Evolutionary conservation across 257 asterid species (phyloP).

Genomic region (Solanum pennellii): DNA sequence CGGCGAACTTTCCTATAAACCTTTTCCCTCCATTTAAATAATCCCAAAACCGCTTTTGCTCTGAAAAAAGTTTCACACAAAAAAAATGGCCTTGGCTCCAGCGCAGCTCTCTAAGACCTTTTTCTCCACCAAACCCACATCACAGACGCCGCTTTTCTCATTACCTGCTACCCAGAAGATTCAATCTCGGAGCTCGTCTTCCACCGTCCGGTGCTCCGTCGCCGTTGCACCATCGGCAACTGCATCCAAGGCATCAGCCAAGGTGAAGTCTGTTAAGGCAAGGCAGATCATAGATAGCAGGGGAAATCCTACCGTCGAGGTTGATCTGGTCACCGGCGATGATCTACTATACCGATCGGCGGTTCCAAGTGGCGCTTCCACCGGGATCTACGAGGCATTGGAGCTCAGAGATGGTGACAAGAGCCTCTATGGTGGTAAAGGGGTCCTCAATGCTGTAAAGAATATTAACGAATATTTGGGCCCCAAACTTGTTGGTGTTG

Average conservation of each 20-base stretch:
- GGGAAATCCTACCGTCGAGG: conserved; percentile 98
- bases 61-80: background rate
- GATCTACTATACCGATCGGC: conserved; percentile 75
- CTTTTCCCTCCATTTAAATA: background rate
- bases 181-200: conserved; percentile 23
- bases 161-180: conserved; percentile 20
- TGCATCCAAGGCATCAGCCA: conserved; percentile 17
- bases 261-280: conserved; percentile 64
- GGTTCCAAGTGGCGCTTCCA: conserved; percentile 98
- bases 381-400: conserved; percentile 95
- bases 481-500: conserved; percentile 80
- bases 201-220: conserved; percentile 47
- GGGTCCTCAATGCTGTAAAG: conserved; percentile 73
- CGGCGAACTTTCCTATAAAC: conserved; percentile 46
- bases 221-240: conserved; percentile 34
- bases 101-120: conserved; percentile 48
- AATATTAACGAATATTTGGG: conserved; percentile 70
- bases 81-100: conserved; percentile 53
- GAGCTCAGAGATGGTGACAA: conserved; percentile 94
- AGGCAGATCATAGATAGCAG: conserved; percentile 98
- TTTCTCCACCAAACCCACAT: conserved; percentile 46
- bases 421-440: conserved; percentile 83
- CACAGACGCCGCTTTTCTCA: conserved; percentile 27
- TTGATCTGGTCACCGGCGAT: conserved; percentile 70
- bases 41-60: background rate